Base-by-base conservation (phyloP, 2,329 filamentous ascomycete genomes). In the Calonectria leucothoes region DNA sequence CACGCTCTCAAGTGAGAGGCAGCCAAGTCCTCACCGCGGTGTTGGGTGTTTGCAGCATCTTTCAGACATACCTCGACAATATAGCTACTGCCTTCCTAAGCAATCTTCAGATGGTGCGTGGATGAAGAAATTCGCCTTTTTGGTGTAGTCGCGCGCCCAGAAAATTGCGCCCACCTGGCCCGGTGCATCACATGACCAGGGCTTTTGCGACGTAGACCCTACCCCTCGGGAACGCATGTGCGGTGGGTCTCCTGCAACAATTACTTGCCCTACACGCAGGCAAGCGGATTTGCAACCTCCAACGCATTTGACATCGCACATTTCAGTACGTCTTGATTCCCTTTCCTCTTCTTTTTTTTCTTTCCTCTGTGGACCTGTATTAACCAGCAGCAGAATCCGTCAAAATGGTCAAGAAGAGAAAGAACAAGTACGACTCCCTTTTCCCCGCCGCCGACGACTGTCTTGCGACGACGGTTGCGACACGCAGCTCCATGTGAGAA, bases 361-460 rank as follows among this genome's bases (percentile, higher is more conserved):
- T 77, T 77, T 66, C 49, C 68, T 75, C 76, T 80, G 78, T 81
- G 79, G 81, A 77, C 80, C 80, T 84, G 82, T 81, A 77, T 80
- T 82, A 80, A 81, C 72, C 75, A 83, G 70, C 76, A 77, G 71
- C 79, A 89, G 87, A 89, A 84, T 90, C 88, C 88, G 90, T 83
- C 87, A 93, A 87, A 82, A 93, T 93, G 91, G 91, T 92, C 85
- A 93, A 93, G 90, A 93, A 93, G 90, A 91, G 91, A 90, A 91
- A 91, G 87, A 91, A 90, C 87, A 93, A 93, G 89, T 91, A 88
- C 83, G 88, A 84, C 66, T 76, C 69, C 66, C 70, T 52, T 49
- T n/a, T 27, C 25, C 57, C 69, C 71, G 67, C 66, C 75, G 74
- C 74, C 73, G 72, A 77, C 51, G 72, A 70, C 78, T 75, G 65